Base-by-base conservation (phyloP, 2,329 filamentous ascomycete species). In the Fusarium protoensiforme region DNA sequence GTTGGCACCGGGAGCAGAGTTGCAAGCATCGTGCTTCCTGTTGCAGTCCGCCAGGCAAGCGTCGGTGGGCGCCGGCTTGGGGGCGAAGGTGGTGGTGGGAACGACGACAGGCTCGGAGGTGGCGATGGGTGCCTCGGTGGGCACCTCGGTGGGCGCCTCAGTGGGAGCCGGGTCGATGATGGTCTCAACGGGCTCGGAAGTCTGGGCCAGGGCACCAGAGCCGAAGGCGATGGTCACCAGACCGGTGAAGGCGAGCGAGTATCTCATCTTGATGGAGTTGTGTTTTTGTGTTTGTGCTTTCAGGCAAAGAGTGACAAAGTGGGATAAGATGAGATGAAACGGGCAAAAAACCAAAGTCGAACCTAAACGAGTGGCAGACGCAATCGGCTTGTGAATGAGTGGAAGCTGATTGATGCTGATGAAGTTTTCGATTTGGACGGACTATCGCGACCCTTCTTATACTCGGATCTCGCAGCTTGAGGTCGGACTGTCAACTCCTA, bases 221-320 rank as follows among this genome's bases (percentile, higher is more conserved):
- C 71, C 36, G 46, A 73, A 51, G n/a, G 71, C 67, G n/a, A 74
- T 36, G 68, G 71, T 72, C 71, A 73, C 43, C 63, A 73, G 71
- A 74, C 71, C 71, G 46, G 67, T 65, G 18, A 73, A 48, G 48
- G 71, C 57, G 31, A 63, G 31, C 24, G 71, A 72, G 61, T 73
- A 73, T 74, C 71, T 73, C 71, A 73, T 73, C 36, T 58, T 72
- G 67, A n/a, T 10, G 36, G 24, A 7, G 24, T 57, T 53, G 58
- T 27, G 7, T 9, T 20, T n/a, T 38, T 51, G 18, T 31, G 24
- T n/a, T 31, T 53, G 46, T 53, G 46, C 27, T 53, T 53, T 33
- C 46, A 13, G 53, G 43, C 53, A 61, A 68, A 51, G 71, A 38
- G 64, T 74, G 67, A 65, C 46, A 51, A 62, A 73, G 71, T 71